A percentile compares a stretch with the other conserved stretches of the same genome.
Evolutionary conservation across 2,329 filamentous ascomycete species (phyloP).

Genomic region (Septoria petroselini): DNA sequence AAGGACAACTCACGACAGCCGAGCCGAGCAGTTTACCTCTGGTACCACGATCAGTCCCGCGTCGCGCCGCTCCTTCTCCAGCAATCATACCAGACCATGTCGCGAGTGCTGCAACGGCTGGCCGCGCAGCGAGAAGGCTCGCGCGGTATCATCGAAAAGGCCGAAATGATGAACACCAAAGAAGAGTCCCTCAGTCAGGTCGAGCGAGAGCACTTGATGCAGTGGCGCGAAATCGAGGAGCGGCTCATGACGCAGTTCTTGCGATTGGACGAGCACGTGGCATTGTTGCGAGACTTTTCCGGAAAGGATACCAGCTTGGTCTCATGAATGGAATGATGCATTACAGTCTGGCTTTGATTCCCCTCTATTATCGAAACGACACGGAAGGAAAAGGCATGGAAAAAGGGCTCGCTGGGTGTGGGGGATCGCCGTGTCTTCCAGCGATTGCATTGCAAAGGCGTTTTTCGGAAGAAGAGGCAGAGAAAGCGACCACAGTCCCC

Average conservation of each 20-base stretch:
- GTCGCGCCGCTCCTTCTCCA: constrained; percentile 69
- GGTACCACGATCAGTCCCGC: constrained; percentile 80
- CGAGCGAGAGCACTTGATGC: constrained; percentile 67
- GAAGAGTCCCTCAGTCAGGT: constrained; percentile 72
- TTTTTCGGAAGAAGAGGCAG: background rate
- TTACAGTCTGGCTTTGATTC: background rate
- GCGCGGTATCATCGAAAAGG: constrained; percentile 71
- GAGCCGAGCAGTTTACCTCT: constrained; percentile 82
- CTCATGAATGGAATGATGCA: constrained; percentile 15
- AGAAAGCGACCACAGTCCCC: constrained; percentile 1
- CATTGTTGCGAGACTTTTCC: constrained; percentile 61
- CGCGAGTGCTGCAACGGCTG: constrained; percentile 76
- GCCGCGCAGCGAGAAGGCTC: constrained; percentile 70
- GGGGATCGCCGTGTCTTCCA: background rate
- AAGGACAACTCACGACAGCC: constrained; percentile 79
- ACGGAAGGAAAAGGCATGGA: too few relatives aligned
- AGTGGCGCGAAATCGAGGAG: constrained; percentile 61
- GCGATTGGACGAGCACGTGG: constrained; percentile 77
- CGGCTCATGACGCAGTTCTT: constrained; percentile 75
- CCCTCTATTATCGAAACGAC: too few relatives aligned
- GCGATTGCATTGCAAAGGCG: constrained; percentile 12
- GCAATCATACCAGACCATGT: constrained; percentile 85
- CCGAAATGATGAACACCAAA: constrained; percentile 80
- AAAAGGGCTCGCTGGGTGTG: background rate
- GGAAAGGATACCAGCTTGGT: constrained; percentile 30